These are phyloP conservation scores for Xerocomus spinulosus DNA, from an alignment of 768 basidiomycete species.

Conservation along the genomic window DNA sequence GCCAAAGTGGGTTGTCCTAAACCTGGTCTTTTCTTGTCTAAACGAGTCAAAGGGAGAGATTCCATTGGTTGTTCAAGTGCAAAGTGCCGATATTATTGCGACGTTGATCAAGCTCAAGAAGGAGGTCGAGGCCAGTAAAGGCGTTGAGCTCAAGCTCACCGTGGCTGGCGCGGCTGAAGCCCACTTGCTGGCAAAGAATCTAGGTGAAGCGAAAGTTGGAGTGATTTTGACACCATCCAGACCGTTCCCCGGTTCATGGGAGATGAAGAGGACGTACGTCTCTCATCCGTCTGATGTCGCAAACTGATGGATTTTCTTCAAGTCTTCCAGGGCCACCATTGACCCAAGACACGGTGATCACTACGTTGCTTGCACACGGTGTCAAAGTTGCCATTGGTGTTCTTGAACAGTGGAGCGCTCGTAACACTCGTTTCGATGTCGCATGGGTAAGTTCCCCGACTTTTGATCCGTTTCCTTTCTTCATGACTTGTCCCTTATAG, in stretches of 20 bases:
- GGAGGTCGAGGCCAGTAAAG: conserved; percentile 49
- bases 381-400: conserved; percentile 72
- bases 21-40: background rate
- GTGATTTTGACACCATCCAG: conserved; percentile 65
- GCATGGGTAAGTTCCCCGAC: conserved; percentile 59
- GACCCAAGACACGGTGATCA: conserved; percentile 48
- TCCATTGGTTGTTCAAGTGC: conserved; percentile 68
- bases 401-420: conserved; percentile 62
- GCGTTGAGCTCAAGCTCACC: conserved; percentile 48
- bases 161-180: conserved; percentile 68
- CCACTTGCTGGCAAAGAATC: conserved; percentile 66
- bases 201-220: conserved; percentile 63
- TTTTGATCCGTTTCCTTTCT: conserved; percentile 26
- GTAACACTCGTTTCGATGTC: conserved; percentile 74
- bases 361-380: conserved; percentile 57
- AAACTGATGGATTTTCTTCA: conserved; percentile 7
- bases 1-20: conserved; percentile 34
- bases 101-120: conserved; percentile 65
- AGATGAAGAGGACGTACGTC: conserved; percentile 38
- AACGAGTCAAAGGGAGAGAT: conserved; percentile 49
- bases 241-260: conserved; percentile 74
- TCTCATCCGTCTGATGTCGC: background rate
- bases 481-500: conserved; percentile 16
- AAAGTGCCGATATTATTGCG: conserved; percentile 81
- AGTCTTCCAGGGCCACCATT: conserved; percentile 31